Evolutionary conservation across 2,329 filamentous ascomycete genomes (phyloP), one percentile per base, ranked within the genome.

Genomic region (Alternaria triticina): DNA sequence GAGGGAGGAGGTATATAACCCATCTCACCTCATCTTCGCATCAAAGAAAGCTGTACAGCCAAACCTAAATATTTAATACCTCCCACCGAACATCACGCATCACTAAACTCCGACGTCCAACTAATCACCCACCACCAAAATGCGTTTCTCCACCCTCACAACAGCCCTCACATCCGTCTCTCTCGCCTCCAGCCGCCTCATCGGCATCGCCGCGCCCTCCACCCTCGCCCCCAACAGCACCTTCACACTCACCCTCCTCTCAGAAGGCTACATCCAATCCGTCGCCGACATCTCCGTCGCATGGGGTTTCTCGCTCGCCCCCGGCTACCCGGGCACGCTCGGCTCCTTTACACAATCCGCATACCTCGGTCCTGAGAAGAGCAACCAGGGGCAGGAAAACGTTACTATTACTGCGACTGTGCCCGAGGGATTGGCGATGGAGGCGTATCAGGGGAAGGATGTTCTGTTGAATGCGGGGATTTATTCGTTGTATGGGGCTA

Each of bases 261-360:
- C 79, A 46, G 73, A 80, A 51, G 78, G 79, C 74, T 84, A 83
- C 76, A 82, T 83, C 71, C 83, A 85, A 71, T 58, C 74, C 55
- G 80, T 83, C 28, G 71, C 77, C 66, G 83, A 86, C 64, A 73
- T 85, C 3, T 77, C 82, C 56, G 78, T 84, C 10, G 82, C 80
- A 27, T 83, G 83, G 66, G 83, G 83, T 40, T 80, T 76, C 64
- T 23, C 45, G n/a, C 20, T 52, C 6, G 54, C 54, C 6, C 51
- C 56, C 1, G 72, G 78, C 5, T 78, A 66, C 63, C 69, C 70
- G 0, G 60, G 61, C 9, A 67, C 69, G 5, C 70, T 83, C 0
- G 82, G 82, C 17, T 54, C 25, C 2, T 71, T 77, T 25, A 27
- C 73, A 2, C 65, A 66, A 13, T 79, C 76, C 1, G 67, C 74